phyloP scores from a whole-genome alignment of 2,329 filamentous ascomycete genomes.

The Beauveria bassiana region DNA sequence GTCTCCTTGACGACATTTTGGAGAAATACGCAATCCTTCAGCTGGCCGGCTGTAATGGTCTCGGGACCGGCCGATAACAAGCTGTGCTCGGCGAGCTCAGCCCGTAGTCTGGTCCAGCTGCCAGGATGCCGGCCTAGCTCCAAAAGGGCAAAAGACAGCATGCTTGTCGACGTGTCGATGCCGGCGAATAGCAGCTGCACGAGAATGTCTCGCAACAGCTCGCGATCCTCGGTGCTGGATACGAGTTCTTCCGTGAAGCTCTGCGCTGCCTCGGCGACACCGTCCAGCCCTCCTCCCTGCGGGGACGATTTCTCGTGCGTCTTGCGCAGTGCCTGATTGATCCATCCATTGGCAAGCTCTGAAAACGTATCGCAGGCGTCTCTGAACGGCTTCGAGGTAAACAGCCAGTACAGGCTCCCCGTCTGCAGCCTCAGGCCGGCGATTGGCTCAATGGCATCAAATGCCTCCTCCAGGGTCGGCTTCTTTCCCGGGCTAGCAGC shows the following conservation, averaged over 20 bases:
- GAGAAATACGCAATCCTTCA: not conserved
- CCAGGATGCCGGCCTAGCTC: not conserved
- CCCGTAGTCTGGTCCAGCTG: not conserved
- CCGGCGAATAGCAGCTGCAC: constrained; percentile 2
- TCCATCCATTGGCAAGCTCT: not conserved
- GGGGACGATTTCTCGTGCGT: not conserved
- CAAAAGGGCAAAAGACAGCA: not conserved
- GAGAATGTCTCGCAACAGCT: not conserved
- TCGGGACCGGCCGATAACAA: not conserved
- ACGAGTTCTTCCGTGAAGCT: not conserved
- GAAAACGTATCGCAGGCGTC: constrained; percentile 1
- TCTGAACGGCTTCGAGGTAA: not conserved
- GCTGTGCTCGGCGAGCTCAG: not conserved
- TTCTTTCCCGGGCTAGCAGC: not conserved
- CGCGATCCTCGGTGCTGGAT: not conserved
- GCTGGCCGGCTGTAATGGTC: not conserved
- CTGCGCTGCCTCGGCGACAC: not conserved
- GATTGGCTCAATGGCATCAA: not conserved
- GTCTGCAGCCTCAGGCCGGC: not conserved
- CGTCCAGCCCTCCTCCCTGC: not conserved
- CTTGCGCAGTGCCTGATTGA: not conserved
- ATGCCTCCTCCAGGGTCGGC: not conserved
- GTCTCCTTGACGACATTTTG: not conserved
- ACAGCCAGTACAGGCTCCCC: not conserved
- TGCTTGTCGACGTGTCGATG: constrained; percentile 5